A percentile compares a stretch with the other conserved stretches of the same genome.
Conservation (phyloP, 805 yeast genomes). For the Spathaspora passalidarum region DNA sequence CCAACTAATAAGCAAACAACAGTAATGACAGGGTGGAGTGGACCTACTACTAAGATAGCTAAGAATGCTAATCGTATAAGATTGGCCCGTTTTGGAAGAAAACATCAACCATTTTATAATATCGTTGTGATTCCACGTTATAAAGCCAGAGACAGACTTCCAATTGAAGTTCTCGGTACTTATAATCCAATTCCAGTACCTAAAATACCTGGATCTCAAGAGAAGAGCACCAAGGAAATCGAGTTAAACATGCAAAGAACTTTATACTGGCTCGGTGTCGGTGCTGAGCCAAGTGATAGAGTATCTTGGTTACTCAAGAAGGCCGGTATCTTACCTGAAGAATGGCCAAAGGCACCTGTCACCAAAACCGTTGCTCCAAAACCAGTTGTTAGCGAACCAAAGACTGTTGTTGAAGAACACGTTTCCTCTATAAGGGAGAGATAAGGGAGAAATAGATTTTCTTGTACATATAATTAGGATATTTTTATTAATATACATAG, state of each 20-base stretch:
- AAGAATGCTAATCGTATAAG: constrained; percentile 66
- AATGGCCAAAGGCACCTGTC: constrained; percentile 45
- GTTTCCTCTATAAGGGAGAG: constrained; percentile 33
- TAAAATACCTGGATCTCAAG: constrained; percentile 41
- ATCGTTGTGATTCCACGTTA: constrained; percentile 80
- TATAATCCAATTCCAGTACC: constrained; percentile 83
- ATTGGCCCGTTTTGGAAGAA: constrained; percentile 90
- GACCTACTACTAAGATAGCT: constrained; percentile 1
- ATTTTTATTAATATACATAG: not conserved
- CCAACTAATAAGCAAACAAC: not conserved
- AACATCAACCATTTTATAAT: constrained; percentile 82
- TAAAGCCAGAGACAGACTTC: constrained; percentile 81
- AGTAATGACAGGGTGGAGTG: constrained; percentile 1
- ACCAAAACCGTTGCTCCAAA: constrained; percentile 9
- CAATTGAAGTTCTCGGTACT: constrained; percentile 93
- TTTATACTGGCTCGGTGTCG: constrained; percentile 96
- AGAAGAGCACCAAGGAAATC: constrained; percentile 69
- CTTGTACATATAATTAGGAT: constrained; percentile 2
- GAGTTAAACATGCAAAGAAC: constrained; percentile 83
- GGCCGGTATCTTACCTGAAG: constrained; percentile 64
- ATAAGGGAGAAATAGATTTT: not conserved
- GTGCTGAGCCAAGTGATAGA: constrained; percentile 89
- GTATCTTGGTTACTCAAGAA: constrained; percentile 74
- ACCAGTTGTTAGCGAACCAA: constrained; percentile 24
- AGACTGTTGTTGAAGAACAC: constrained; percentile 29